Evolutionary conservation across 306 rosid genomes (phyloP), one percentile per base, ranked within the genome.

Genomic region (Fragaria iinumae): DNA sequence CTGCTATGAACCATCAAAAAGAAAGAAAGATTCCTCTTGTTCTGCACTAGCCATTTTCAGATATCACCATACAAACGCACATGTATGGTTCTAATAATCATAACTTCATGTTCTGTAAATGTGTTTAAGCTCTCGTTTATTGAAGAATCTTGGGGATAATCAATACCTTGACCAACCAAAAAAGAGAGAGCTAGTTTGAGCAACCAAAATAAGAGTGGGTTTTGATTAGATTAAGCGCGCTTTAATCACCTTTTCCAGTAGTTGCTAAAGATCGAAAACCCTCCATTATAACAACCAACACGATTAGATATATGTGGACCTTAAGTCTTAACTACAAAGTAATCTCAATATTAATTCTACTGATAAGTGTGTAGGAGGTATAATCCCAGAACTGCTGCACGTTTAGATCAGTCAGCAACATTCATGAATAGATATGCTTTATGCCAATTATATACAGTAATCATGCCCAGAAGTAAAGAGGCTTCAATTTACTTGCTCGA

Each of bases 241-340:
- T 85, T 79, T 80, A 85, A 80, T 80, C 59, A 83, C 84, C 83
- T 84, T 89, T 20, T 85, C 67, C 79, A 80, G 65, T 71, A 72
- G 39, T 68, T 72, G 79, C 74, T 79, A 90, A 87, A 82, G 83
- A 71, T 25, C 39, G 10, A 36, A 18, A 81, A 72, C 48, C 78
- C 78, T 87, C 89, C 93, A 82, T 87, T 86, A 81, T 88, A 91
- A 91, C 96, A 83, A 88, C 97, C 93, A 91, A 77, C 93, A 93
- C 59, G 98, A 93, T 93, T 91, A 84, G 90, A 88, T 87, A 69
- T 84, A 36, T 82, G 90, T 90, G 96, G 91, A 88, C 96, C 94
- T 84, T 87, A 43, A 71, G 77, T 53, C 77, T 68, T 64, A 48
- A 56, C 73, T 69, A 66, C 77, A 80, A 74, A 82, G 83, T 80